Base-by-base conservation (phyloP, 176 grass and related monocot species). In the Hyparrhenia diplandra region DNA sequence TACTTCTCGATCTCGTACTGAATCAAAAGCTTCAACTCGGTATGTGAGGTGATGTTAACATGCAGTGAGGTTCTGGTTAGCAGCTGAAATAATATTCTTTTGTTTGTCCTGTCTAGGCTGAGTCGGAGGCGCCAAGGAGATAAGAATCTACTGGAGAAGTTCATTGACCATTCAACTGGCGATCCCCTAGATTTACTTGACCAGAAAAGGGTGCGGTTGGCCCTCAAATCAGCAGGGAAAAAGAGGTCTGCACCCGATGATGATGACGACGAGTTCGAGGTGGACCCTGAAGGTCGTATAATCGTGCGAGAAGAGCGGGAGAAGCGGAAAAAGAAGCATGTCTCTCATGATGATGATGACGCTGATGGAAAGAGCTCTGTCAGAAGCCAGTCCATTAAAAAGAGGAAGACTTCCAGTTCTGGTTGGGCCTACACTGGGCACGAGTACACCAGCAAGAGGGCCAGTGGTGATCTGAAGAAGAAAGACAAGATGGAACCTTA, bases 401-500 rank as follows among this genome's bases (percentile, higher is more conserved):
- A 85, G 70, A 89, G 86, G 39, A 98, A 92, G 41, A 87, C 79
- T 12, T 30, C 79, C 47, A 90, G 87, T 64, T 84, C 86, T 42
- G 92, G 92, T 18, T 95, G 95, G 95, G 86, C 92, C 47, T 95
- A 95, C 83, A 95, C 88, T 6, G 95, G 95, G 20, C 88, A 84
- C 5, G 92, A 93, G 68, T 98, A 95, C 80, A 93, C 90, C 13
- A 98, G 84, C 77, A 95, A 89, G 81, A 98, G 84, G 73, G 95
- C 86, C 0, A 82, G 90, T 18, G 95, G 92, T 31, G 95, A 98
- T 88, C 74, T 93, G 51, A 93, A 89, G 71, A 95, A 87, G 82
- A 93, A 94, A 51, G 92, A 91, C 72, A 98, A 98, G 86, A 89
- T 98, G 80, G 95, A 98, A 47, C 95, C 95, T 0, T 98, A 93